These are phyloP conservation scores for Mortierella hygrophila DNA, from an alignment of 192 early-diverging fungal genomes.

Conservation along the genomic window DNA sequence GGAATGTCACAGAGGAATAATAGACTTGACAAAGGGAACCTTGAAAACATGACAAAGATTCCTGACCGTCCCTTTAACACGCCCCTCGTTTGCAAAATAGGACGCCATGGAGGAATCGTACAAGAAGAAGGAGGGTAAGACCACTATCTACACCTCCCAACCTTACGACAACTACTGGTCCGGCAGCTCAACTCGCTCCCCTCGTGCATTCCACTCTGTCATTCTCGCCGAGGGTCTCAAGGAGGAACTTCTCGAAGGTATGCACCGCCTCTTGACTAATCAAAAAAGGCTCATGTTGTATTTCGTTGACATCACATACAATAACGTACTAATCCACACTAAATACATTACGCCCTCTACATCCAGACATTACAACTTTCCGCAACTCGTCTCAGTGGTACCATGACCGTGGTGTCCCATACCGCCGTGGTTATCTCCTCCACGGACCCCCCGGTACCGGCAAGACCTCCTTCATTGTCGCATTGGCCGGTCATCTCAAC, in stretches of 20 bases:
- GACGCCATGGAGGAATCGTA: constrained; percentile 54
- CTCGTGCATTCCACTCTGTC: constrained; percentile 62
- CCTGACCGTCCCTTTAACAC: not conserved
- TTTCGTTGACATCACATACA: not conserved
- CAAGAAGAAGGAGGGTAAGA: constrained; percentile 56
- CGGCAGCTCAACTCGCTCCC: constrained; percentile 36
- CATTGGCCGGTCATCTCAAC: constrained; percentile 65
- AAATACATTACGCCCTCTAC: not conserved
- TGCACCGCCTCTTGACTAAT: not conserved
- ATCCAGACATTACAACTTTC: constrained; percentile 61
- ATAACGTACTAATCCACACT: not conserved
- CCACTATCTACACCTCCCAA: constrained; percentile 52
- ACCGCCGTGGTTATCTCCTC: constrained; percentile 66
- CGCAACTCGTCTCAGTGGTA: constrained; percentile 61
- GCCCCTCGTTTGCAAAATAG: not conserved
- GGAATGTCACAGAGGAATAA: not conserved
- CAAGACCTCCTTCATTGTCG: constrained; percentile 65
- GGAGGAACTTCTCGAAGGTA: constrained; percentile 57
- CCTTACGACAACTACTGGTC: constrained; percentile 56
- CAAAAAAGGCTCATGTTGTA: too few relatives aligned
- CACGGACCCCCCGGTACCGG: constrained; percentile 69
- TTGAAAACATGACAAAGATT: not conserved
- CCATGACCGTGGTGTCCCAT: constrained; percentile 63
- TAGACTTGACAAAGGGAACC: not conserved
- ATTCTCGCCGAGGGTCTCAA: constrained; percentile 63